Evolutionary conservation across 805 yeast species (phyloP).

Genomic region (Candida nemodendra): DNA sequence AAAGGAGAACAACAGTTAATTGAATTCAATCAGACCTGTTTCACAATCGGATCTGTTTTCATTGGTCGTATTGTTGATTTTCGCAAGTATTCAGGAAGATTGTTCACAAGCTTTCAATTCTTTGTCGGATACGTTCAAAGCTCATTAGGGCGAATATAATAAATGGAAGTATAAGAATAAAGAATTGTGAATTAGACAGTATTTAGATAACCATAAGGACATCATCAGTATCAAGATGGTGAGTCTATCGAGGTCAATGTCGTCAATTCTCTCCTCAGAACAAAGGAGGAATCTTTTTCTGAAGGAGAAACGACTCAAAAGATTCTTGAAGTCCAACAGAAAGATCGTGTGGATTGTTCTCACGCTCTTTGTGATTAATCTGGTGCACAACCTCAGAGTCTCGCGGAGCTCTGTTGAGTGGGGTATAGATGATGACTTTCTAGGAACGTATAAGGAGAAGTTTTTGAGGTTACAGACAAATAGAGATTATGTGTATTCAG

Average conservation of each 20-base stretch:
- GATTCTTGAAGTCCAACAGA: slow-evolving; percentile 19
- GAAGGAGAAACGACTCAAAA: slow-evolving; percentile 13
- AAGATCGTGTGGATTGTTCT: slow-evolving; percentile 11
- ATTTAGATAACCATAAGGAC: too few species aligned
- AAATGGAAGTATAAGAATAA: too few species aligned
- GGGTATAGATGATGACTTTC: slow-evolving; percentile 25
- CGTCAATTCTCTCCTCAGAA: slow-evolving; percentile 6
- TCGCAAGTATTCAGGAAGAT: too few species aligned
- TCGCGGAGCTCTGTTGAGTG: slow-evolving; percentile 9
- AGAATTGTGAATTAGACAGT: too few species aligned
- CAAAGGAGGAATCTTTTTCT: slow-evolving; percentile 15
- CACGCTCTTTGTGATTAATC: slow-evolving; percentile 13
- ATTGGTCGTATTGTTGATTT: too few species aligned
- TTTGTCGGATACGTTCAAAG: too few species aligned
- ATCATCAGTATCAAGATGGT: too few species aligned
- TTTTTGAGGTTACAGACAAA: slow-evolving; percentile 22
- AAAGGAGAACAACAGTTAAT: too few species aligned
- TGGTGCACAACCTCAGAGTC: slow-evolving; percentile 9
- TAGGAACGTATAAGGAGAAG: slow-evolving; percentile 33
- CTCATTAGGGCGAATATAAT: too few species aligned
- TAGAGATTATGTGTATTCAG: slow-evolving; percentile 24
- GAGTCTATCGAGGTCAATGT: slow-evolving; percentile 3
- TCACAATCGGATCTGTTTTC: too few species aligned
- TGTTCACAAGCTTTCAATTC: too few species aligned
- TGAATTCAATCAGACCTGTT: too few species aligned